Conservation (phyloP, 1,284 basidiomycete genomes). For the Malassezia yamatoensis region DNA sequence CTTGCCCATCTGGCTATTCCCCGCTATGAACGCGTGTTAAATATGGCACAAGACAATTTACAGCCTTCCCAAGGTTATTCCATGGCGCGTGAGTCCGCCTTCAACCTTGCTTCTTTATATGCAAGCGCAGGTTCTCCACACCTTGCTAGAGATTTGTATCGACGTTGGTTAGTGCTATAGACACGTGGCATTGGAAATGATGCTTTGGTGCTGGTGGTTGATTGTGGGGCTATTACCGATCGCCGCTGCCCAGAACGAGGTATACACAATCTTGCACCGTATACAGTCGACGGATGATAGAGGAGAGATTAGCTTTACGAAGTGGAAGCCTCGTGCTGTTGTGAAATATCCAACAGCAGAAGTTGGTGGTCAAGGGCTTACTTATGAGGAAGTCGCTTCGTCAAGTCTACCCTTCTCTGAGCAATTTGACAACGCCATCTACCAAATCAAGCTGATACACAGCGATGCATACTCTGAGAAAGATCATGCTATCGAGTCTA, state of each 20-base stretch:
- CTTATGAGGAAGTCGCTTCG: background rate
- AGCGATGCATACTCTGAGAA: background rate
- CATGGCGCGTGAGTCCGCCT: conserved; percentile 36
- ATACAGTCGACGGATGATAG: background rate
- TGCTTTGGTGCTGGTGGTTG: background rate
- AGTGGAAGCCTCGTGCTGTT: conserved; percentile 7
- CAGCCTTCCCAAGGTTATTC: conserved; percentile 4
- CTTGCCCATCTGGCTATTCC: conserved; percentile 32
- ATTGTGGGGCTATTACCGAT: background rate
- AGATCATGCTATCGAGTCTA: background rate
- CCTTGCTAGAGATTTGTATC: conserved; percentile 21
- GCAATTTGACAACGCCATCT: background rate
- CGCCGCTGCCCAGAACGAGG: background rate
- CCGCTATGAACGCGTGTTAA: conserved; percentile 31
- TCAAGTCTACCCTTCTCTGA: background rate
- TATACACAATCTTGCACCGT: conserved; percentile 11
- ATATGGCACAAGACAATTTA: conserved; percentile 13
- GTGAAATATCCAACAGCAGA: background rate
- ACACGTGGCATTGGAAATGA: conserved; percentile 2
- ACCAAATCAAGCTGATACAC: conserved; percentile 6
- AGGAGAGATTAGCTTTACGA: background rate
- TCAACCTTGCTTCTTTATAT: conserved; percentile 36
- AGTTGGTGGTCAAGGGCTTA: background rate
- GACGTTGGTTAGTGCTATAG: conserved; percentile 23
- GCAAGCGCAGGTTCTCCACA: conserved; percentile 21